phyloP scores from a whole-genome alignment of 2,329 filamentous ascomycete genomes.

The Colletotrichum melonis region DNA sequence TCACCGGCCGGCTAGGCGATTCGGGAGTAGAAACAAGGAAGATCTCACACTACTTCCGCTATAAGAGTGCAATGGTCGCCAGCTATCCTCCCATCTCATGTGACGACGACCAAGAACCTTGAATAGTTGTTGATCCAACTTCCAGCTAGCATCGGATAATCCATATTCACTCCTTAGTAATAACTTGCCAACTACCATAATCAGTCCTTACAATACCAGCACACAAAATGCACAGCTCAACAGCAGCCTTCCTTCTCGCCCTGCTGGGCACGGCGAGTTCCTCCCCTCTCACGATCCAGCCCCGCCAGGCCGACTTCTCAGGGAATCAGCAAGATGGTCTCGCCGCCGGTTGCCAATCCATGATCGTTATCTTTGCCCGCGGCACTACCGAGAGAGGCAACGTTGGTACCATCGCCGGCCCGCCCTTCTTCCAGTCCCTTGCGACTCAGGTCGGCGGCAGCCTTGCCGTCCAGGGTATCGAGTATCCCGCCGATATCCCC shows the following conservation, averaged over 20 bases:
- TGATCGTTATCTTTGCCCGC: slow-evolving; percentile 68
- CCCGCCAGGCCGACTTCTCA: slow-evolving; percentile 34
- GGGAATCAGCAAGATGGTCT: slow-evolving; percentile 33
- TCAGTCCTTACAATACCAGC: no score
- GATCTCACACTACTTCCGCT: background rate
- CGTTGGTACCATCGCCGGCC: slow-evolving; percentile 61
- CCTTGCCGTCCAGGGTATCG: slow-evolving; percentile 64
- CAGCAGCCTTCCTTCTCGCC: slow-evolving; percentile 27
- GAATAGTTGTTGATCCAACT: background rate
- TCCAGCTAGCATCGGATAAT: background rate
- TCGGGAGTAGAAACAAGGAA: background rate
- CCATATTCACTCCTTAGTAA: background rate
- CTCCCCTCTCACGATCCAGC: background rate
- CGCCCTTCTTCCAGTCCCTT: slow-evolving; percentile 61
- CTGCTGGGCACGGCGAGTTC: slow-evolving; percentile 24
- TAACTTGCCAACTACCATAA: background rate
- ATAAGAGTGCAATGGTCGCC: slow-evolving; percentile 18
- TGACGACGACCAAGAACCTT: background rate
- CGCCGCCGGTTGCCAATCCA: slow-evolving; percentile 49
- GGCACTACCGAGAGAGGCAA: slow-evolving; percentile 65
- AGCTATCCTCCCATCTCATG: background rate
- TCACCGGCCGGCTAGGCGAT: background rate
- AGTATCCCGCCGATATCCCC: slow-evolving; percentile 58
- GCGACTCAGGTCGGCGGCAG: slow-evolving; percentile 53
- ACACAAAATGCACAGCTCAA: slow-evolving; percentile 11